Evolutionary conservation across 2,329 filamentous ascomycete species (phyloP).

Genomic region (Microsporum audouinii): DNA sequence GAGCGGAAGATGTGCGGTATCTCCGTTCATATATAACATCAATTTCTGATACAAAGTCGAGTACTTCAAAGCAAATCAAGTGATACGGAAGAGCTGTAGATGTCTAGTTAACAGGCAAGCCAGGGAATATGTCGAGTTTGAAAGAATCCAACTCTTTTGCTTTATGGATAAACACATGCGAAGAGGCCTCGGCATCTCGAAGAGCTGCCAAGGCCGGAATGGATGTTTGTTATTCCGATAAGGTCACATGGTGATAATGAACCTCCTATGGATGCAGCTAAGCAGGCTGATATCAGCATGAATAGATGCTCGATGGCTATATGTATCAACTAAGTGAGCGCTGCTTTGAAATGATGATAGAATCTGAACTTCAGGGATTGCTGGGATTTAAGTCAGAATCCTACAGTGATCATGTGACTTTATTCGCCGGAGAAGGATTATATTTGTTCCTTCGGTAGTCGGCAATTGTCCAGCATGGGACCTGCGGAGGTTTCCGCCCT

Average conservation of each 20-base stretch:
- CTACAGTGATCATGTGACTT: not conserved
- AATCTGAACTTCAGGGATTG: not conserved
- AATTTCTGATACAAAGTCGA: not conserved
- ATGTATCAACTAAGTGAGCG: too few relatives aligned
- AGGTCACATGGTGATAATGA: not conserved
- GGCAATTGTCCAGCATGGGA: not conserved
- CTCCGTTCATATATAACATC: not conserved
- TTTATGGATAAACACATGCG: not conserved
- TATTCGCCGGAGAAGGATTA: not conserved
- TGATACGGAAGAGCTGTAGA: not conserved
- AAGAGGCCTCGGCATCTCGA: not conserved
- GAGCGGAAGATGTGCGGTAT: not conserved
- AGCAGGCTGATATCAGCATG: too few relatives aligned
- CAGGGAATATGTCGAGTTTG: not conserved
- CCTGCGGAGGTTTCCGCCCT: not conserved
- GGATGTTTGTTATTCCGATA: not conserved
- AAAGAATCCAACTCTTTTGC: not conserved
- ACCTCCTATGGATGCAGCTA: too few relatives aligned
- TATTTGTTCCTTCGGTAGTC: not conserved
- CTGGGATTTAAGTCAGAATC: too few relatives aligned
- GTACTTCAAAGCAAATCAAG: not conserved
- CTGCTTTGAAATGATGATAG: too few relatives aligned
- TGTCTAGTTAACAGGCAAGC: not conserved
- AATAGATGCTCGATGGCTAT: too few relatives aligned
- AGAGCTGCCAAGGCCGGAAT: not conserved